These are phyloP conservation scores for Aspergillus novoparasiticus DNA, from an alignment of 2,329 filamentous ascomycete genomes.

Conservation along the genomic window DNA sequence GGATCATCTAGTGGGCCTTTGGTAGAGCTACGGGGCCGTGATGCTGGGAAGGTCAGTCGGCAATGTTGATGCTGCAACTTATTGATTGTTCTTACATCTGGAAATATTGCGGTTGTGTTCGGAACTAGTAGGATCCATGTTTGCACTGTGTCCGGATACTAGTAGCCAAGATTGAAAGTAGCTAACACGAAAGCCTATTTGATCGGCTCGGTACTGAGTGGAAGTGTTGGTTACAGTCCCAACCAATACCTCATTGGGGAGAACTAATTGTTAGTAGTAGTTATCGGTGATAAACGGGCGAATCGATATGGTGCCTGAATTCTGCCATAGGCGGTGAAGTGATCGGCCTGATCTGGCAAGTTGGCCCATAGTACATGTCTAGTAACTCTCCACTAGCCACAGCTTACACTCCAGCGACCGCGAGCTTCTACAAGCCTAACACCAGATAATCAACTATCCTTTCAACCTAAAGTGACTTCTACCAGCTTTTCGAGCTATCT, in stretches of 20 bases:
- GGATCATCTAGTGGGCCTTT: constrained; percentile 73
- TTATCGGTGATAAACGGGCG: constrained; percentile 1
- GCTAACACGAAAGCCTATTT: background rate
- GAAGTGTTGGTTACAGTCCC: background rate
- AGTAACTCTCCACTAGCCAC: constrained; percentile 16
- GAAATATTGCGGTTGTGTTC: constrained; percentile 41
- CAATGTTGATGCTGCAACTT: background rate
- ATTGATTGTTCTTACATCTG: constrained; percentile 33
- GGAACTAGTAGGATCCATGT: constrained; percentile 14
- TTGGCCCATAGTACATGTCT: constrained; percentile 25
- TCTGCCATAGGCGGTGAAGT: constrained; percentile 27
- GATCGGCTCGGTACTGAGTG: background rate
- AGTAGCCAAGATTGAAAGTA: background rate
- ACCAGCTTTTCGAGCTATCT: background rate
- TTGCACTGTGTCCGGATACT: background rate
- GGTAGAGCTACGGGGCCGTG: constrained; percentile 57
- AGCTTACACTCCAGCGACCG: constrained; percentile 4
- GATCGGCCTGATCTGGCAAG: constrained; percentile 25
- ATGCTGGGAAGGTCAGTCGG: constrained; percentile 33
- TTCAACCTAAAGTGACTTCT: background rate
- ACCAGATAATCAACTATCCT: background rate
- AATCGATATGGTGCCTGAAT: constrained; percentile 10
- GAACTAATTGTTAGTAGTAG: background rate
- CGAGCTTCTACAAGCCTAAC: background rate
- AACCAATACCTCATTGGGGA: background rate